Base-by-base conservation (phyloP, 2,329 filamentous ascomycete genomes). In the Elsinoe arachidis region DNA sequence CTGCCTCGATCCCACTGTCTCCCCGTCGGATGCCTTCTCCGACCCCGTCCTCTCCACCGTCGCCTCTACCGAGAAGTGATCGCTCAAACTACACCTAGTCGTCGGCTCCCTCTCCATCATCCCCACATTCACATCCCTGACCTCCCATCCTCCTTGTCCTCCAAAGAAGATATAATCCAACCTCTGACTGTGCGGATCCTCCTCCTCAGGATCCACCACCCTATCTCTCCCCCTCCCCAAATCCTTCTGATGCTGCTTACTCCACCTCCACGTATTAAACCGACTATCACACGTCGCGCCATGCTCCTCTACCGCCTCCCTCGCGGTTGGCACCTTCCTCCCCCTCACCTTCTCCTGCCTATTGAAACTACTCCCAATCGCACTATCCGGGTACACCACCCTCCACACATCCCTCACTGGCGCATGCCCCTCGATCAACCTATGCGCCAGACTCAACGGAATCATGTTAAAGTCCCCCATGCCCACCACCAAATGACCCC, bases 401-500 rank as follows among this genome's bases (percentile, higher is more conserved):
- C 87, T 82, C 93, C 93, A 99, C 19, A 84, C 83, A 69, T 99
- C 93, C 44, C 80, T 80, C 26, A 95, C 85, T 12, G 86, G 85
- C 9, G 86, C 83, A 67, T 90, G 85, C 2, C 84, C 82, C 58
- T 86, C 88, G 63, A 99, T 85, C 62, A 97, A 78, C 56, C 84
- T 82, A 73, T 97, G 89, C 33, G 88, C 86, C 61, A 96, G 82
- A 23, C 89, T 95, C 39, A 86, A 73, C 0, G 93, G 93, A n/a
- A 90, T 77, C 87, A 96, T 95, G 74, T 97, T 97, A 76, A 97
- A 96, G 74, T 97, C 93, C 23, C 93, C 93, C 56, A 96, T 76
- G 5, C 85, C 91, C 43, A 97, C 76, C 54, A 91, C 90, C 30
- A 97, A 78, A 69, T 92, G 88, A 5, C 90, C 90, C 12, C 86